A percentile compares a stretch with the other conserved stretches of the same genome.
phyloP scores from a whole-genome alignment of 257 asterid genomes.

The Lavandula angustifolia region DNA sequence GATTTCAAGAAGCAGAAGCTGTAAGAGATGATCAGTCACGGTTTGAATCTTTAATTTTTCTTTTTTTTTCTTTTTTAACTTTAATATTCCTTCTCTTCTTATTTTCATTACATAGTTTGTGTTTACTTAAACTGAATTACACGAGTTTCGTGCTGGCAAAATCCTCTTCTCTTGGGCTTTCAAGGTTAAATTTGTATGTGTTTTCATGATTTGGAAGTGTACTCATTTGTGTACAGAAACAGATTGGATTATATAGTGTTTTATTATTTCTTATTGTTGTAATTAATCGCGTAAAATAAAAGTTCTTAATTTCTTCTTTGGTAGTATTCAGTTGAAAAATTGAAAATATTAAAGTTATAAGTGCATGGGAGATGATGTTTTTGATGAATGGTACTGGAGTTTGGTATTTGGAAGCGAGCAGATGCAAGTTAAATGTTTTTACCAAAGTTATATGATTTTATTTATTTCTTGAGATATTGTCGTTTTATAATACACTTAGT shows the following conservation, averaged over 20 bases:
- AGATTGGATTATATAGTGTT: not conserved
- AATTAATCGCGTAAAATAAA: no score
- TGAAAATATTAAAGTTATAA: not conserved
- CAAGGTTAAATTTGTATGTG: constrained; percentile 26
- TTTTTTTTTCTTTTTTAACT: not conserved
- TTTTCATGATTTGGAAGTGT: constrained; percentile 16
- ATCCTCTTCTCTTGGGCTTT: constrained; percentile 12
- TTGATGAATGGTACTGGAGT: not conserved
- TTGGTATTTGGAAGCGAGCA: constrained; percentile 12
- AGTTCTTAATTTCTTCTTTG: no score
- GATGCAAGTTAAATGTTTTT: not conserved
- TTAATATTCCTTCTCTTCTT: not conserved
- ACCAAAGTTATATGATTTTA: not conserved
- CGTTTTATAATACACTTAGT: not conserved
- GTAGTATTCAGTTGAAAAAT: no score
- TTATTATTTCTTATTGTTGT: no score
- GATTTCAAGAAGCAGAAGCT: constrained; percentile 71
- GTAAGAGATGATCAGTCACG: constrained; percentile 58
- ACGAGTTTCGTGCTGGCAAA: constrained; percentile 16
- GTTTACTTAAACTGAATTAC: constrained; percentile 1
- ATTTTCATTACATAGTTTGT: not conserved
- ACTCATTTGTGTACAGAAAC: constrained; percentile 26
- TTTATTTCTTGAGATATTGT: constrained; percentile 4
- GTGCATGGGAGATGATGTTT: constrained; percentile 6
- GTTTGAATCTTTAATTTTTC: not conserved